phyloP scores from a whole-genome alignment of 148 eudicot species.

The Spergularia marina region DNA sequence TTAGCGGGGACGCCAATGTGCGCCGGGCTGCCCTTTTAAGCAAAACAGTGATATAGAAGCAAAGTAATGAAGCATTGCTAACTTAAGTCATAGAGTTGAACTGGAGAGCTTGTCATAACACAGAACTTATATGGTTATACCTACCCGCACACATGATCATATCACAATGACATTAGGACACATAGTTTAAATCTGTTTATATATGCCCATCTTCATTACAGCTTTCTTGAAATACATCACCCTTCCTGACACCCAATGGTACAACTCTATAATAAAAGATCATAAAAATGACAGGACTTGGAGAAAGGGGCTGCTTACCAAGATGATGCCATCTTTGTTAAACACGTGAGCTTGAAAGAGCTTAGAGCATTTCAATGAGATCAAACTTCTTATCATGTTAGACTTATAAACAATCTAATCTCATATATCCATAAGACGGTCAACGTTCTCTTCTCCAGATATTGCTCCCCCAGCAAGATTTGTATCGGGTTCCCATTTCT shows the following conservation, averaged over 20 bases:
- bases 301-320: background rate
- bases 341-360: background rate
- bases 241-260: background rate
- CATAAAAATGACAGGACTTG: background rate
- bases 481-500: background rate
- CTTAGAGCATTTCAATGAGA: no score
- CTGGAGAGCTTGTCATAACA: no score
- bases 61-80: no score
- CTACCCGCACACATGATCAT: no score
- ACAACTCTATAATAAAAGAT: background rate
- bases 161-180: no score
- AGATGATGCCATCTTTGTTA: background rate
- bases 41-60: no score
- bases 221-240: background rate
- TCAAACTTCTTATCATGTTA: background rate
- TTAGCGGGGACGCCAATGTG: no score
- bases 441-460: conserved; percentile 1
- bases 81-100: no score
- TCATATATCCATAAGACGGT: background rate
- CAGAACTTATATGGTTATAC: no score
- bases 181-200: background rate
- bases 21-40: no score
- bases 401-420: background rate
- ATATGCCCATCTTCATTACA: background rate
- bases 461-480: background rate